Base-by-base conservation (phyloP, 345 rosid genomes). In the Eucalyptus marginata region DNA sequence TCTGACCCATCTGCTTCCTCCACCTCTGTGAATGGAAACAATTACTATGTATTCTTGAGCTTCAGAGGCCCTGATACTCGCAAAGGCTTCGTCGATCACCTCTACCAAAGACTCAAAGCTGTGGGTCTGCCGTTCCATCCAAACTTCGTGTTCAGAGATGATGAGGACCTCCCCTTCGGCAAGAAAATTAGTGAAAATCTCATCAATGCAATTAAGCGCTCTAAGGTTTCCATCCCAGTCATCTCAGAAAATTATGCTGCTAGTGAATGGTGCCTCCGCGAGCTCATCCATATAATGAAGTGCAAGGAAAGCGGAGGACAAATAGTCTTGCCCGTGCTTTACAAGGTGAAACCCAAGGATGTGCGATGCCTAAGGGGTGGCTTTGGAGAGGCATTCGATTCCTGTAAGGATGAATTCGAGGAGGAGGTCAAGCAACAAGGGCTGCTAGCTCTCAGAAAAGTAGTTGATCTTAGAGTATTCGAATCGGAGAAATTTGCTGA, bases 381-480 rank as follows among this genome's bases (percentile, higher is more conserved):
- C 14, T 12, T 49, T 49, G 15, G 6, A 49, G 0, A 49, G 6
- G 51, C 51, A 6, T 49, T 2, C 51, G 0, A 13, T 13, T 49
- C 51, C 6, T 0, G 51, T 49, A 13, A 2, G 50, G 0, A 13
- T 49, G 0, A 0, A 0, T 49, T 4, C 2, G 2, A 49, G 0
- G 2, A 13, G 2, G 0, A 4, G 2, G 50, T 49, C 50, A 13
- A 13, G 50, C 50, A 49, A 49, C 50, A 13, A 0, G 50, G 50
- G 50, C 14, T 0, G 50, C 0, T 0, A 2, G 50, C 50, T 0
- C 50, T 49, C 2, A 13, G 1, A 4, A 13, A 49, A 13, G 50
- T 6, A 49, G 0, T 49, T 0, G 2, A 1, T 4, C 15, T 49
- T 13, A 49, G 50, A 49, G 50, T 49, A 13, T 13, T 1, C 2